Conservation (phyloP, 2,329 filamentous ascomycete genomes). For the Aspergillus flavus region DNA sequence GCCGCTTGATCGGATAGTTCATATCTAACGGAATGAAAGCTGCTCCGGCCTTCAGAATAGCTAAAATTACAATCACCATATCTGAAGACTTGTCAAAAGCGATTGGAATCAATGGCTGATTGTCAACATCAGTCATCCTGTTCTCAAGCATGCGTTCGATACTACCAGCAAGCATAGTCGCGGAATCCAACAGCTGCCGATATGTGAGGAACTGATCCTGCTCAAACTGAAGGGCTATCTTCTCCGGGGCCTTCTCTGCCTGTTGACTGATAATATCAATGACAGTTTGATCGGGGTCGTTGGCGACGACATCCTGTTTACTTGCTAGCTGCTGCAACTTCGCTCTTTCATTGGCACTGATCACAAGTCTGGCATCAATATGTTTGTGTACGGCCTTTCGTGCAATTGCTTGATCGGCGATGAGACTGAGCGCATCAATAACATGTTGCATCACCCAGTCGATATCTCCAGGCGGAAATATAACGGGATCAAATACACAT, state of each 20-base stretch:
- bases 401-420: neutral
- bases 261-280: neutral
- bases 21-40: constrained; percentile 7
- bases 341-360: neutral
- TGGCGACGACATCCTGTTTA: neutral
- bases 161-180: neutral
- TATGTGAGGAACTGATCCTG: constrained; percentile 7
- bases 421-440: neutral
- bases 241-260: constrained; percentile 4
- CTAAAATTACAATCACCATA: constrained; percentile 9
- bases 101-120: constrained; percentile 5
- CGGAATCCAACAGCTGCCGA: neutral
- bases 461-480: constrained; percentile 1
- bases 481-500: constrained; percentile 6
- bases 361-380: neutral
- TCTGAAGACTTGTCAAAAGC: constrained; percentile 6
- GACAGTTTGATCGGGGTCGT: neutral
- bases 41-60: constrained; percentile 7
- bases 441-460: constrained; percentile 10
- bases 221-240: constrained; percentile 13
- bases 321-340: neutral
- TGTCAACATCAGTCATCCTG: neutral
- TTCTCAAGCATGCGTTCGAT: neutral
- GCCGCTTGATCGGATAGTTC: constrained; percentile 3
- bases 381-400: neutral